phyloP scores from a whole-genome alignment of 2,329 filamentous ascomycete genomes.

The Neonectria sp. region DNA sequence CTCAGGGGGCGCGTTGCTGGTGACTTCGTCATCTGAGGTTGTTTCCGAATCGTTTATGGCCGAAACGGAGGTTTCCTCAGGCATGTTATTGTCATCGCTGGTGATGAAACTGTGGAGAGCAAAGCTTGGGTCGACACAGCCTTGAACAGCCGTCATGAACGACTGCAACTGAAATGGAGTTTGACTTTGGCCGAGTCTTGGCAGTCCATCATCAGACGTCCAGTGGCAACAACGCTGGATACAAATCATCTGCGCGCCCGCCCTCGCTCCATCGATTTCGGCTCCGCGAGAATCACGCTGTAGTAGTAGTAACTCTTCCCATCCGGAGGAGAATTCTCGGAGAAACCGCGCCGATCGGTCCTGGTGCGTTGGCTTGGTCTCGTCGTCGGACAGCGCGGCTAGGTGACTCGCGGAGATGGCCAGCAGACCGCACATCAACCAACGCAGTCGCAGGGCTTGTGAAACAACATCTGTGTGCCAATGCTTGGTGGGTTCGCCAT shows the following conservation, averaged over 20 bases:
- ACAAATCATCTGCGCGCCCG: background rate
- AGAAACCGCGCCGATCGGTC: background rate
- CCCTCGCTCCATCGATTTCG: background rate
- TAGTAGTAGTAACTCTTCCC: background rate
- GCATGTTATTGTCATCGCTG: no score
- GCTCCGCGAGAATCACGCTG: background rate
- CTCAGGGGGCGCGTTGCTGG: no score
- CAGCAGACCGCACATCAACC: background rate
- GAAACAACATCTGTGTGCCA: background rate
- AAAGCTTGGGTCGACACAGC: background rate
- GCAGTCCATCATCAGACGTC: no score
- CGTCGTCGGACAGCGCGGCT: background rate
- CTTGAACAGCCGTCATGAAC: background rate
- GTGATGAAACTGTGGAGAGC: background rate
- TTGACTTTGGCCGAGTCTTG: background rate
- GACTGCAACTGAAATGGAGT: background rate
- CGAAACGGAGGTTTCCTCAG: no score
- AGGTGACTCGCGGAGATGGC: background rate
- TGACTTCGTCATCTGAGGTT: no score
- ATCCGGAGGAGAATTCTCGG: background rate
- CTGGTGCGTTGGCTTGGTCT: background rate
- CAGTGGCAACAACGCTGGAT: background rate
- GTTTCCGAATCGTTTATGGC: no score
- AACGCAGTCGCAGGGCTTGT: background rate
- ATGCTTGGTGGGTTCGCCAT: background rate